Base-by-base conservation (phyloP, 768 basidiomycete genomes). In the Leccinum longicurvipes region DNA sequence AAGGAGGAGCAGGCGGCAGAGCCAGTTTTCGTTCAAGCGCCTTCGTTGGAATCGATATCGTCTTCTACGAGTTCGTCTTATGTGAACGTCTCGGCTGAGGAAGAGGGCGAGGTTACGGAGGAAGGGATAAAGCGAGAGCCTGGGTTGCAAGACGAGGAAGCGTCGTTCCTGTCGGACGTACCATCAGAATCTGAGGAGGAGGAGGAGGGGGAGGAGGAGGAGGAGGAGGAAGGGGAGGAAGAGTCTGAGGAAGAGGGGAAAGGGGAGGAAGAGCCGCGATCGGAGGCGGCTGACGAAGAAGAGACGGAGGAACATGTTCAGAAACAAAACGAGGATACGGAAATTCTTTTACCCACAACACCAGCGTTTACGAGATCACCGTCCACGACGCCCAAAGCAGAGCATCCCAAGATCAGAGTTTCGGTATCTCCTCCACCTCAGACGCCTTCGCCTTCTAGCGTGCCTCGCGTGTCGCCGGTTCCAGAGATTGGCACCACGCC, bases 361-460 rank as follows among this genome's bases (percentile, higher is more conserved):
- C 77, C 81, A 2, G 61, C 75, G 11, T 53, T 58, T 15, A 76
- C 77, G 29, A 76, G 82, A 42, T 84, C 85, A 41, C 74, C 81
- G 3, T 85, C 85, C 15, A 73, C 77, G 14, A 84, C 85, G 8
- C 86, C 85, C 9, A 81, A 80, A 60, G 78, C 79, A 4, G 83
- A 84, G 49, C 63, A 72, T 24, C 79, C 79, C 1, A 67, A 66
- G 15, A 75, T 80, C 25, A 61, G 71, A 14, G 64, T 77, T 17
- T 60, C 60, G n/a, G 36, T 46, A 25, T 76, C 76, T 5, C 62
- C 73, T 1, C 61, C 74, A 27, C 66, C 73, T 19, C 64, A 69
- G 24, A 63, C 63, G 8, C 50, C 71, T 12, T 60, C 66, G 31
- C 54, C 63, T 17, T 32, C 50, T 54, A 21, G 55, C 65, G 47